These are phyloP conservation scores for Vanrija humicola DNA, from an alignment of 1,284 basidiomycete genomes.

Conservation along the genomic window DNA sequence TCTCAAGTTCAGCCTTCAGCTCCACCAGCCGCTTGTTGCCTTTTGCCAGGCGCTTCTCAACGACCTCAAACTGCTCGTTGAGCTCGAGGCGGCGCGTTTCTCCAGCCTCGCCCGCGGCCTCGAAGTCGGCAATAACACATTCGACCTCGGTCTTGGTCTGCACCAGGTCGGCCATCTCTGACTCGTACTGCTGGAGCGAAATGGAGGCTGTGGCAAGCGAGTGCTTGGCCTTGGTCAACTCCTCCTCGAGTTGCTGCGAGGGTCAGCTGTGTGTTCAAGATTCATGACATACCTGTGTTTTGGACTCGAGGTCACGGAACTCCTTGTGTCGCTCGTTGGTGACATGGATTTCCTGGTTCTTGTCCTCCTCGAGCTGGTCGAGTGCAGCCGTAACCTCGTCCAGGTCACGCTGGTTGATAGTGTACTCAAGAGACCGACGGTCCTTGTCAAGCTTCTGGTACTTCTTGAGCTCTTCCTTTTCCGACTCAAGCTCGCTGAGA, in stretches of 20 bases:
- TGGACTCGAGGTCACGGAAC: conserved; percentile 77
- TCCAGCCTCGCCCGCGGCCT: conserved; percentile 63
- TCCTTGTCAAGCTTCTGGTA: conserved; percentile 95
- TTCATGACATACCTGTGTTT: conserved; percentile 61
- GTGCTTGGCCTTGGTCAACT: conserved; percentile 68
- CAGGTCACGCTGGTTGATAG: conserved; percentile 84
- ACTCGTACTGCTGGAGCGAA: conserved; percentile 38
- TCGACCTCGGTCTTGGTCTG: conserved; percentile 73
- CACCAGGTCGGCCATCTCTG: conserved; percentile 60
- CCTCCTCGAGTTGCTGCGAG: conserved; percentile 64
- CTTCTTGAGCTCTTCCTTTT: conserved; percentile 95
- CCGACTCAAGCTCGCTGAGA: conserved; percentile 85
- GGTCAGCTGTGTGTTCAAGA: not conserved
- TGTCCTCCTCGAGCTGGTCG: conserved; percentile 70
- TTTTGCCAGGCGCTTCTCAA: conserved; percentile 61
- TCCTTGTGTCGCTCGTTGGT: conserved; percentile 75
- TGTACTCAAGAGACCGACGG: conserved; percentile 90
- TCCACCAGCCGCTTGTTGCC: conserved; percentile 63
- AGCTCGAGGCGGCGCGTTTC: conserved; percentile 54
- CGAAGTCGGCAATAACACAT: conserved; percentile 76
- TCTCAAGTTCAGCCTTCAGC: conserved; percentile 65
- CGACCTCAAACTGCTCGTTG: conserved; percentile 60
- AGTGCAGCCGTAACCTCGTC: conserved; percentile 80
- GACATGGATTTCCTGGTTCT: conserved; percentile 73
- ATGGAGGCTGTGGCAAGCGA: conserved; percentile 61